Evolutionary conservation across 2,329 filamentous ascomycete species (phyloP), one percentile per base, ranked within the genome.

Genomic region (Hypoxylon sp.): DNA sequence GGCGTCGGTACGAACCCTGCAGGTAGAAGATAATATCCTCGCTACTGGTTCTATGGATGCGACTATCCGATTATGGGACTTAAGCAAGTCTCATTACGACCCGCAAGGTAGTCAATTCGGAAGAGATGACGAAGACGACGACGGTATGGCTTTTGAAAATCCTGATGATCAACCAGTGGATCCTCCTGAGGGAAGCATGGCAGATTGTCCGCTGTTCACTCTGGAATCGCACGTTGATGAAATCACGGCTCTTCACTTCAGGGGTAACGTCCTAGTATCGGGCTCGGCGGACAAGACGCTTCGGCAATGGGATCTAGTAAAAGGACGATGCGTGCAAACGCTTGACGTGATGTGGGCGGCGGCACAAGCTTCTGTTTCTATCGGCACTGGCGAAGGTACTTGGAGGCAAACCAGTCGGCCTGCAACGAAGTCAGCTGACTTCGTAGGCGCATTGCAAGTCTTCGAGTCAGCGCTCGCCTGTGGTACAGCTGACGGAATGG

Each of bases 321-420:
- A 92, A 70, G 94, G 94, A n/a, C 88, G 94, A 37, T 97, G 94
- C 71, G 90, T 99, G 44, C 94, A 99, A 73, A 99, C 94, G 2
- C 78, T 99, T 37, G 94, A 99, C 72, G 93, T 99, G 5, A 89
- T 99, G 70, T 99, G 94, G 94, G 94, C 94, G 7, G 92, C 94
- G 3, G 92, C 94, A 2, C 92, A 97, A 74, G 90, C 91, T 8
- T 89, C 86, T 7, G 84, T 86, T 27, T 86, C 83, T 4, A 79
- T 90, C 46, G 80, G 80, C 40, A 79, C 82, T 2, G 79, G 78
- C 35, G 83, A 85, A 44, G 76, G 76, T 38, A 73, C 75, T 53
- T 97, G 92, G 92, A 82, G 90, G 55, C 87, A 89, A 41, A 84
- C 87, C 2, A 82, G 80, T 11, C 85, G 89, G 38, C 70, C 86